These are phyloP conservation scores for Kazachstania sp. DNA, from an alignment of 1,139 yeast species.

Conservation along the genomic window DNA sequence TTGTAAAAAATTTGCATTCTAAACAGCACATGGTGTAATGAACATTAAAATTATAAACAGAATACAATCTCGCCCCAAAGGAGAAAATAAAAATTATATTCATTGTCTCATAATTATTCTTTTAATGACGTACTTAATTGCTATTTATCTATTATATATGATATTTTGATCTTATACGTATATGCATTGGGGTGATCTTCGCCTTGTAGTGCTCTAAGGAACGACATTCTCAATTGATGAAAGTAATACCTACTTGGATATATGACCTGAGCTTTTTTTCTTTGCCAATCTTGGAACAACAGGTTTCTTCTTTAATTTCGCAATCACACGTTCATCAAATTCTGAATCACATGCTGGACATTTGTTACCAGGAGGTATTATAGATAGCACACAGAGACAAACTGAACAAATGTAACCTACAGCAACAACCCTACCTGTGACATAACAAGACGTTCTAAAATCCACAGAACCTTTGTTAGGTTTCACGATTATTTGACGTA, in stretches of 20 bases:
- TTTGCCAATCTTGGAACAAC: conserved; percentile 18
- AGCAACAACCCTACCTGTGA: conserved; percentile 82
- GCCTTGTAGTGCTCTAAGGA: too few relatives aligned
- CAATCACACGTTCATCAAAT: conserved; percentile 51
- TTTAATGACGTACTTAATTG: too few relatives aligned
- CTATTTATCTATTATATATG: too few relatives aligned
- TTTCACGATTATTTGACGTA: conserved; percentile 62
- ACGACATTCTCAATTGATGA: too few relatives aligned
- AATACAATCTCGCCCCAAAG: too few relatives aligned
- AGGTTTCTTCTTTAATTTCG: conserved; percentile 39
- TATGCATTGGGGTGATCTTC: too few relatives aligned
- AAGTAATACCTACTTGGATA: neutral
- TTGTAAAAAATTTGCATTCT: too few relatives aligned
- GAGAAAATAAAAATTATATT: too few relatives aligned
- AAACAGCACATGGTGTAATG: too few relatives aligned
- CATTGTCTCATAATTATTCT: too few relatives aligned
- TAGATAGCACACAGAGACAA: conserved; percentile 62
- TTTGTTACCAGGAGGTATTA: conserved; percentile 43
- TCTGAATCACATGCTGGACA: conserved; percentile 67
- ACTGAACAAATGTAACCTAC: conserved; percentile 94
- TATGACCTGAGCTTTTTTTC: conserved; percentile 7
- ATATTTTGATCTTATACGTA: too few relatives aligned
- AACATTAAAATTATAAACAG: too few relatives aligned
- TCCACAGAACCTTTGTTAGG: conserved; percentile 86
- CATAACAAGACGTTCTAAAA: conserved; percentile 88